phyloP scores from a whole-genome alignment of 2,329 filamentous ascomycete genomes.

The Sphaceloma murrayae region DNA sequence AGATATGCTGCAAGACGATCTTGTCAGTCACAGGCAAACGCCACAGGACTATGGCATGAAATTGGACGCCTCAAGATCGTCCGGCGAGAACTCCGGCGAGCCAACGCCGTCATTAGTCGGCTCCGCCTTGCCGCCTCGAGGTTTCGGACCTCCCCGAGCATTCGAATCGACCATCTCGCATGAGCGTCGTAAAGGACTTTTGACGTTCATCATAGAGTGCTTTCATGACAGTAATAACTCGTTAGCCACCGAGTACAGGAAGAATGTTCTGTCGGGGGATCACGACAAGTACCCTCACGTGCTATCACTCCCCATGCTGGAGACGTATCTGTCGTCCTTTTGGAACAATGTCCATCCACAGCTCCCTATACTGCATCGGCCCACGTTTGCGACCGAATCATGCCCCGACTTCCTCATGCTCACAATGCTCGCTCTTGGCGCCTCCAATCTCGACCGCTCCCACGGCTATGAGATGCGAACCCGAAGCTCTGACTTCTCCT shows the following conservation, averaged over 20 bases:
- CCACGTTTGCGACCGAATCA: slow-evolving; percentile 81
- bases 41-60: background rate
- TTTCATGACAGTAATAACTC: slow-evolving; percentile 75
- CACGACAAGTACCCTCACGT: slow-evolving; percentile 52
- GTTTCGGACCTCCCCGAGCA: slow-evolving; percentile 1
- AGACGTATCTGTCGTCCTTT: slow-evolving; percentile 84
- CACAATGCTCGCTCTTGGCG: slow-evolving; percentile 85
- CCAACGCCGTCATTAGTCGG: slow-evolving; percentile 1
- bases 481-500: slow-evolving; percentile 71
- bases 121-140: background rate
- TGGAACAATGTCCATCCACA: slow-evolving; percentile 94
- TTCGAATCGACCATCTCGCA: slow-evolving; percentile 9
- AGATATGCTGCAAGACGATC: slow-evolving; percentile 20
- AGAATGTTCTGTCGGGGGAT: slow-evolving; percentile 68
- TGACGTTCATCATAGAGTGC: slow-evolving; percentile 68
- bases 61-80: background rate
- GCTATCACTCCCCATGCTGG: slow-evolving; percentile 87
- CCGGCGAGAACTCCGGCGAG: slow-evolving; percentile 11
- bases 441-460: slow-evolving; percentile 75
- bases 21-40: slow-evolving; percentile 13
- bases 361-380: slow-evolving; percentile 86
- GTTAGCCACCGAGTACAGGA: slow-evolving; percentile 63
- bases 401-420: slow-evolving; percentile 77
- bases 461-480: slow-evolving; percentile 65
- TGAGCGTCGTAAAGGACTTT: slow-evolving; percentile 45